phyloP scores from a whole-genome alignment of 441 rosid species.

The Gossypium trilobum region DNA sequence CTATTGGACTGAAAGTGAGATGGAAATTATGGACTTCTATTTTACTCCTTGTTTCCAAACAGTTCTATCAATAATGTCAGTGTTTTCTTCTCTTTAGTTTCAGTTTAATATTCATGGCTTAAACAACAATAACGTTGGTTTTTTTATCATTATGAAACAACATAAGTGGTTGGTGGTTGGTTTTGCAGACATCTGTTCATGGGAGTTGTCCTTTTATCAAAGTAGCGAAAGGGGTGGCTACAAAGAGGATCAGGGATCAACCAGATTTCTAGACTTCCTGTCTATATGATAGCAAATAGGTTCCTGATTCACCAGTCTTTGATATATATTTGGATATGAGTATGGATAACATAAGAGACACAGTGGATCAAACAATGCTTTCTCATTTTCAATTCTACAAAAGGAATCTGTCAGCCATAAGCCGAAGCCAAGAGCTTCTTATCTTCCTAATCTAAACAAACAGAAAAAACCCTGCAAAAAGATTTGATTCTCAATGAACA shows the following conservation, averaged over 20 bases:
- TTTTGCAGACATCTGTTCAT: constrained; percentile 58
- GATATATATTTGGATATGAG: too few species aligned
- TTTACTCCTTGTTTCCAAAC: constrained; percentile 51
- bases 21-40: constrained; percentile 50
- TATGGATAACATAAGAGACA: not conserved
- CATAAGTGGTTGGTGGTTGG: not conserved
- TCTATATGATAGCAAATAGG: not conserved
- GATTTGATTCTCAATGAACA: not conserved
- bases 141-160: not conserved
- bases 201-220: constrained; percentile 65
- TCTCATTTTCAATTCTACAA: not conserved
- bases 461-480: not conserved
- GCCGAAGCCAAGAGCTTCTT: not conserved
- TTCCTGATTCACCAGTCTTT: not conserved
- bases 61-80: constrained; percentile 50
- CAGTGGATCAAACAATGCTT: not conserved
- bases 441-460: not conserved
- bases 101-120: not conserved
- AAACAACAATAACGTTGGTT: not conserved
- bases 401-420: not conserved
- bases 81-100: not conserved
- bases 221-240: constrained; percentile 82
- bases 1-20: constrained; percentile 54
- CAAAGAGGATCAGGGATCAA: constrained; percentile 79
- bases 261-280: not conserved